Evolutionary conservation across 148 eudicot species (phyloP).

Genomic region (Rhododendron molle): DNA sequence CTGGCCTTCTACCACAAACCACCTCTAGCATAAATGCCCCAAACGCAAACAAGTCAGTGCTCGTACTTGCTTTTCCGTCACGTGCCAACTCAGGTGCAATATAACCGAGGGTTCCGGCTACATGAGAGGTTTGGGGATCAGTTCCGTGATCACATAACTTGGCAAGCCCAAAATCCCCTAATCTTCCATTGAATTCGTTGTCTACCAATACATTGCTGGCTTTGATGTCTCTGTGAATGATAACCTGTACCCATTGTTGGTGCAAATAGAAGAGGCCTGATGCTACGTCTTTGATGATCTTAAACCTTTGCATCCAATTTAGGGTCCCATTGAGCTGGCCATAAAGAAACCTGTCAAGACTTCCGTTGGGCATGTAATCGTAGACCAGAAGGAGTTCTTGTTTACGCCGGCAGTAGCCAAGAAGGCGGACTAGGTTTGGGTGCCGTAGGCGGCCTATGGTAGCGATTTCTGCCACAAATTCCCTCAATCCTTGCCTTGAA

Average conservation of each 20-base stretch:
- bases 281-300: slow-evolving; percentile 4
- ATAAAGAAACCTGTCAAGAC: background rate
- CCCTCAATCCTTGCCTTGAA: no score
- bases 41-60: slow-evolving; percentile 6
- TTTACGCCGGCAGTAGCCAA: slow-evolving; percentile 6
- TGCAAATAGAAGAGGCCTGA: background rate
- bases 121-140: slow-evolving; percentile 1
- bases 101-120: background rate
- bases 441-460: no score
- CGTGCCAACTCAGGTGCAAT: background rate
- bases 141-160: background rate
- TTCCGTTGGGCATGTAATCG: background rate
- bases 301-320: slow-evolving; percentile 3
- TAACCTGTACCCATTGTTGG: background rate
- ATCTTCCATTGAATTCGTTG: background rate
- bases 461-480: no score
- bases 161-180: slow-evolving; percentile 12
- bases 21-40: slow-evolving; percentile 10
- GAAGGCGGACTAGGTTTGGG: no score
- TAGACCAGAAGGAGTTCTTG: slow-evolving; percentile 4
- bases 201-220: background rate
- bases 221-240: slow-evolving; percentile 10
- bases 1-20: slow-evolving; percentile 6
- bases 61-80: background rate
- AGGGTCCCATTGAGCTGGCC: background rate